These are phyloP conservation scores for Carpinus viminea DNA, from an alignment of 306 rosid genomes.

Conservation along the genomic window DNA sequence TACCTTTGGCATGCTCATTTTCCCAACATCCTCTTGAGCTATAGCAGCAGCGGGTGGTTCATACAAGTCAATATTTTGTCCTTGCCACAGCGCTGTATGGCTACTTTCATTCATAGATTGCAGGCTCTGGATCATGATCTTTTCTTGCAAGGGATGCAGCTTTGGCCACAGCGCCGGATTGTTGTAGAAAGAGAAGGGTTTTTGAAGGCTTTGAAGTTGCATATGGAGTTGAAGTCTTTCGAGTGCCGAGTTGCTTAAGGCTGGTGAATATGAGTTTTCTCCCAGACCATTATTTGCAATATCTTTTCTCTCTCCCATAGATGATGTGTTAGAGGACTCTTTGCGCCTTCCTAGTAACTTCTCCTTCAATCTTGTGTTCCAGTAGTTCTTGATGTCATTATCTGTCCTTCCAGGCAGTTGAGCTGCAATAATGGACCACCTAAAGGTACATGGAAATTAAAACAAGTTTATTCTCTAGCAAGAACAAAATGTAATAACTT, in stretches of 20 bases:
- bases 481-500: slow-evolving; percentile 1
- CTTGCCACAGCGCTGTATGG: slow-evolving; percentile 37
- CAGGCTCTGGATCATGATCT: slow-evolving; percentile 53
- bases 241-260: slow-evolving; percentile 74
- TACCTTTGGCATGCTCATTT: slow-evolving; percentile 28
- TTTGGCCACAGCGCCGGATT: slow-evolving; percentile 82
- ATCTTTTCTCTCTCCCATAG: slow-evolving; percentile 32
- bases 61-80: slow-evolving; percentile 24
- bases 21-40: slow-evolving; percentile 30
- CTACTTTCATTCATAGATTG: slow-evolving; percentile 41
- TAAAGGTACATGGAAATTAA: slow-evolving; percentile 29
- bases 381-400: slow-evolving; percentile 93
- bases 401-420: slow-evolving; percentile 99
- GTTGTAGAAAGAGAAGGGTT: slow-evolving; percentile 66
- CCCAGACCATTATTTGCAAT: slow-evolving; percentile 17
- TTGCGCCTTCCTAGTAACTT: slow-evolving; percentile 84
- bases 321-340: slow-evolving; percentile 36
- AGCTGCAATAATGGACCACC: slow-evolving; percentile 99
- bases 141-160: slow-evolving; percentile 77
- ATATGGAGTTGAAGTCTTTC: slow-evolving; percentile 96
- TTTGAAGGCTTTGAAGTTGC: slow-evolving; percentile 87
- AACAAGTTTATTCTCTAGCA: slow-evolving; percentile 28
- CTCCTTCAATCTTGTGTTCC: slow-evolving; percentile 96
- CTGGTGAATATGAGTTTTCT: slow-evolving; percentile 38
- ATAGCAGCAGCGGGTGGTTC: slow-evolving; percentile 21